Percentiles rank a stretch among this genome's conserved stretches.
Evolutionary conservation across 495 filamentous ascomycete species (phyloP).

Genomic region (Rhypophila decipiens): DNA sequence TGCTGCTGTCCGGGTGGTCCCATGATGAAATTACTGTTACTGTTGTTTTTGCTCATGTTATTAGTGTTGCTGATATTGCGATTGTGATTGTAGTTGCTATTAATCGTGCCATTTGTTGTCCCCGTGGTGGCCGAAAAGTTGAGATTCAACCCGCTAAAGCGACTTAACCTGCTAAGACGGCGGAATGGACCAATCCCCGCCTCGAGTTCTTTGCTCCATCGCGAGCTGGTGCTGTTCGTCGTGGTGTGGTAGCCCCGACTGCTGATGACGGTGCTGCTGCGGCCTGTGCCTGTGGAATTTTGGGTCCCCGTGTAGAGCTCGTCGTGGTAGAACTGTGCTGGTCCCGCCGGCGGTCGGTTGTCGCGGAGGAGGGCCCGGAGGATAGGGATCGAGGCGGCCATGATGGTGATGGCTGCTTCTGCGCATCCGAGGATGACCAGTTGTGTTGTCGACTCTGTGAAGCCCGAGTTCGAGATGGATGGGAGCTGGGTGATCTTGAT

Average conservation of each 20-base stretch:
- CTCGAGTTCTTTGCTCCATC: constrained; percentile 14
- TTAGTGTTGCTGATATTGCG: no score
- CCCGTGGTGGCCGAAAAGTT: constrained; percentile 3
- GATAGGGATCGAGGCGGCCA: constrained; percentile 22
- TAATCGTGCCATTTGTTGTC: no score
- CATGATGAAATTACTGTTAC: no score
- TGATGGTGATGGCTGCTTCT: constrained; percentile 20
- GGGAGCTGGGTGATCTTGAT: constrained; percentile 23
- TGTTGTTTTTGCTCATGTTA: no score
- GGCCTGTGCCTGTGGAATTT: constrained; percentile 15
- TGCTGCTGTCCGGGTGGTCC: no score
- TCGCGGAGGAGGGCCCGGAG: constrained; percentile 21
- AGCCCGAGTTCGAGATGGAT: constrained; percentile 19
- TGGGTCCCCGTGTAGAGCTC: constrained; percentile 16
- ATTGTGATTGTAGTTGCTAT: no score
- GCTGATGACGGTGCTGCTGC: constrained; percentile 19
- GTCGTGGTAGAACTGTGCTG: constrained; percentile 19
- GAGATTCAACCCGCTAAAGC: constrained; percentile 15
- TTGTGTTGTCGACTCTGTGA: constrained; percentile 20
- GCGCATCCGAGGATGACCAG: constrained; percentile 16
- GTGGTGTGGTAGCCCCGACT: constrained; percentile 10
- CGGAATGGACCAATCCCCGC: constrained; percentile 8
- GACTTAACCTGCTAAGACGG: constrained; percentile 14
- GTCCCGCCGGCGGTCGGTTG: constrained; percentile 16
- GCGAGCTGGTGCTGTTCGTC: no score